Evolutionary conservation across 495 filamentous ascomycete genomes (phyloP), one percentile per base, ranked within the genome.

Genomic region (Hypoxylon lienhwacheense): DNA sequence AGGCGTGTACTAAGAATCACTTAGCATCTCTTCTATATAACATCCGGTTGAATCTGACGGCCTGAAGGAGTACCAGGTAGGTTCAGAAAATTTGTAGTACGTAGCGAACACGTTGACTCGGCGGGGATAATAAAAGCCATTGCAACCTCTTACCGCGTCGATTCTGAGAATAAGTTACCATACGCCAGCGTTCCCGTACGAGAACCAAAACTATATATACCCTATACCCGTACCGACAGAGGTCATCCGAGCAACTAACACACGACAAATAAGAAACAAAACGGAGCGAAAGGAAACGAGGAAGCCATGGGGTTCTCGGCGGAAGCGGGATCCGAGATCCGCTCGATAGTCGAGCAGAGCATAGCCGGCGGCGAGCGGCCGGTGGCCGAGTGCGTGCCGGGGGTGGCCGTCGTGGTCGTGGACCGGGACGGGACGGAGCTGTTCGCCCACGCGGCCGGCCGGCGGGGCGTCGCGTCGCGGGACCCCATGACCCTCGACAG

Each of bases 401-500:
- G 81, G 1, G 59, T 70, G 8, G 69, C 75, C 3, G 69, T 77
- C 40, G 73, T 77, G 1, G 72, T 77, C 3, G 70, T 82, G 14
- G 73, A 70, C 47, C 72, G 70, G 37, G 44, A 76, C 56, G 80
- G 81, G 29, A 68, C 75, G 3, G 64, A 74, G 19, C 54, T 81
- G 5, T 77, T 82, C 42, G 58, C 70, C 4, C 67, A 78, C 42
- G 67, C 79, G 6, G 70, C 74, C 7, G 81, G 80, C 0, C 71
- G 68, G 25, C 65, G 63, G 8, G 78, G 77, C 4, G 29, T 67
- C 2, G 25, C 6, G 15, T 68, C 65, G 1, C 62, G 52, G 16
- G 44, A 64, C 0, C 68, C 72, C 7, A 79, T 84, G 77, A 73
- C 67, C 1, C 43, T 78, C 5, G 80, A 83, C 12, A 77, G 47